Conservation (phyloP, 495 filamentous ascomycete species). For the Lasiosphaeria miniovina region DNA sequence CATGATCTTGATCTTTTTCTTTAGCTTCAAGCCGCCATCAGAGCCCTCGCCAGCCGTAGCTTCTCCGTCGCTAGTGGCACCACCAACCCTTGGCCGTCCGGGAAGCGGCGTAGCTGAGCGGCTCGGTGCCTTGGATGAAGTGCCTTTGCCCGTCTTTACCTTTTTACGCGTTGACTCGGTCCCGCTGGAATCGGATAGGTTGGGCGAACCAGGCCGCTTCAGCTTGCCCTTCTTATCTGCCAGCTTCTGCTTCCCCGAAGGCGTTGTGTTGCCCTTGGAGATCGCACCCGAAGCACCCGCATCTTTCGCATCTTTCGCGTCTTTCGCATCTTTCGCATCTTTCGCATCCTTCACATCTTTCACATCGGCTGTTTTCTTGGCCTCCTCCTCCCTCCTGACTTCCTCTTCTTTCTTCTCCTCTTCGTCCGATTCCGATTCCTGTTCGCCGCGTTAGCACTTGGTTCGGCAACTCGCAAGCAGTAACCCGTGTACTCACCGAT, state of each 20-base stretch:
- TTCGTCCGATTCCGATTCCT: conserved; percentile 36
- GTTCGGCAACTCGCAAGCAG: background rate
- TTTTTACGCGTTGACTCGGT: conserved; percentile 89
- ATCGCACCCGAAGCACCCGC: conserved; percentile 60
- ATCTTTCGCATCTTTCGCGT: conserved; percentile 64
- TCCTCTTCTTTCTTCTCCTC: conserved; percentile 47
- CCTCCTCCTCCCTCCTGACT: conserved; percentile 45
- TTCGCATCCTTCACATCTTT: conserved; percentile 67
- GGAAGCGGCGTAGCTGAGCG: conserved; percentile 54
- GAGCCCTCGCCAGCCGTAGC: conserved; percentile 72
- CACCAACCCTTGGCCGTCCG: conserved; percentile 54
- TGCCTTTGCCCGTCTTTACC: conserved; percentile 66
- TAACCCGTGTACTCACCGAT: conserved; percentile 35
- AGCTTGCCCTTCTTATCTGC: conserved; percentile 64
- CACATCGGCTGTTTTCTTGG: conserved; percentile 69
- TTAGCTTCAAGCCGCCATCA: conserved; percentile 58
- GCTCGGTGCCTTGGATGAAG: conserved; percentile 41
- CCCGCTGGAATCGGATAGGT: conserved; percentile 82
- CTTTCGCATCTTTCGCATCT: conserved; percentile 64
- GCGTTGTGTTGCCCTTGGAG: conserved; percentile 71
- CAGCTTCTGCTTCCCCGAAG: conserved; percentile 59
- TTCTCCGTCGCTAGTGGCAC: conserved; percentile 78
- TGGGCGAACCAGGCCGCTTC: conserved; percentile 84
- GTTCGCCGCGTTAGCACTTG: conserved; percentile 16
- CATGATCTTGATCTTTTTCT: conserved; percentile 65